Conservation (phyloP, 139 green algal species). For the Desmodesmus armatus region DNA sequence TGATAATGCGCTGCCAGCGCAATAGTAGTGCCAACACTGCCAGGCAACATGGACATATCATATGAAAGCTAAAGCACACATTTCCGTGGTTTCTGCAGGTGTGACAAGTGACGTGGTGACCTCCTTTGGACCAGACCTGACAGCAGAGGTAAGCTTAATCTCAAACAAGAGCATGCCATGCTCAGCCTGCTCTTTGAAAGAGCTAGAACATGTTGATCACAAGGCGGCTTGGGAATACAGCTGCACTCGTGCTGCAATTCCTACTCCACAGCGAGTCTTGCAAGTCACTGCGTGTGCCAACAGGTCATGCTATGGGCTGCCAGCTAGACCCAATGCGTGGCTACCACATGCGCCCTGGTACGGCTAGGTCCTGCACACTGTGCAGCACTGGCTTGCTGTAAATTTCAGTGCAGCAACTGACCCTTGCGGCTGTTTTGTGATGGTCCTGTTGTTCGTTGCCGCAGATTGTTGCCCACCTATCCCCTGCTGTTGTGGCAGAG, state of each 20-base stretch:
- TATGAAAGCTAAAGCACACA: too few relatives aligned
- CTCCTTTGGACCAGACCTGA: conserved; percentile 36
- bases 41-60: too few relatives aligned
- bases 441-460: too few relatives aligned
- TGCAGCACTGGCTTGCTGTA: background rate
- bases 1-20: too few relatives aligned
- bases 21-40: too few relatives aligned
- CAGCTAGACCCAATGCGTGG: background rate
- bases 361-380: background rate
- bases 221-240: too few relatives aligned
- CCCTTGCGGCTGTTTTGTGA: background rate
- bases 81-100: background rate
- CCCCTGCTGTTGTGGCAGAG: conserved; percentile 2
- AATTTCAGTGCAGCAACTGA: conserved; percentile 3
- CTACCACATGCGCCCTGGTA: background rate
- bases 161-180: too few relatives aligned
- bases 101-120: conserved; percentile 28
- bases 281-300: background rate
- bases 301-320: too few relatives aligned
- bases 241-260: background rate
- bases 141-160: too few relatives aligned
- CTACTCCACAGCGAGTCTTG: background rate
- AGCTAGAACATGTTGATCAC: too few relatives aligned
- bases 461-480: conserved; percentile 24
- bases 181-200: too few relatives aligned